A percentile compares a stretch with the other conserved stretches of the same genome.
These are phyloP conservation scores for Digitaria exilis DNA, from an alignment of 202 grass and related monocot species.

Conservation along the genomic window DNA sequence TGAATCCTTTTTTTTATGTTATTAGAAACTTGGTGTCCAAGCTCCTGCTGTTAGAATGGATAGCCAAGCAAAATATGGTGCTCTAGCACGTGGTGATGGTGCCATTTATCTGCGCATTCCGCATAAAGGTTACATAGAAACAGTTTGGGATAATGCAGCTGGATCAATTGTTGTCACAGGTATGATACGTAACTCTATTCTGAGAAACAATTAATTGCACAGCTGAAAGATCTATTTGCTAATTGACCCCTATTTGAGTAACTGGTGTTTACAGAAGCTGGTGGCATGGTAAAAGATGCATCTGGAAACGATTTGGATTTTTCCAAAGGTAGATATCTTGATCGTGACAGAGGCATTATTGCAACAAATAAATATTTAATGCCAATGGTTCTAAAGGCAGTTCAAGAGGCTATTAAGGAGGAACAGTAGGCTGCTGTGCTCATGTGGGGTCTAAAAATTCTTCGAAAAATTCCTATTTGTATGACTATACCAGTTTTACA, in stretches of 20 bases:
- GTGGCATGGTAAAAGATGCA: conserved; percentile 87
- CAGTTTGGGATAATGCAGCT: conserved; percentile 97
- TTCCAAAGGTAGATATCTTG: conserved; percentile 77
- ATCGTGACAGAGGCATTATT: conserved; percentile 68
- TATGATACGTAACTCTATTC: conserved; percentile 45
- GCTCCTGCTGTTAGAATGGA: conserved; percentile 95
- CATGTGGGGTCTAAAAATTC: conserved; percentile 21
- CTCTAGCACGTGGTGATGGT: conserved; percentile 83
- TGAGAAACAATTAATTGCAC: not conserved
- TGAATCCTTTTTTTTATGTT: conserved; percentile 35
- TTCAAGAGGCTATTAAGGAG: conserved; percentile 63
- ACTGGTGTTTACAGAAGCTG: conserved; percentile 73
- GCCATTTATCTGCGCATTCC: conserved; percentile 89
- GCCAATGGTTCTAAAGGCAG: conserved; percentile 53
- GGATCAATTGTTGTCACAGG: conserved; percentile 89
- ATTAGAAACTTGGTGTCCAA: conserved; percentile 89
- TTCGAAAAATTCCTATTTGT: not conserved
- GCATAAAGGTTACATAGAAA: conserved; percentile 77
- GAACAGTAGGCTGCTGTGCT: conserved; percentile 44
- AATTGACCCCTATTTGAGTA: not conserved
- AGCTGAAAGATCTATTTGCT: not conserved
- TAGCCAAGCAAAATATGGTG: conserved; percentile 32
- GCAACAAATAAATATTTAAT: conserved; percentile 70
- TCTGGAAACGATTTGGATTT: conserved; percentile 92
- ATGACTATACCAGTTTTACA: not conserved